These are phyloP conservation scores for Fusarium paranaense DNA, from an alignment of 2,329 filamentous ascomycete genomes.

Conservation along the genomic window DNA sequence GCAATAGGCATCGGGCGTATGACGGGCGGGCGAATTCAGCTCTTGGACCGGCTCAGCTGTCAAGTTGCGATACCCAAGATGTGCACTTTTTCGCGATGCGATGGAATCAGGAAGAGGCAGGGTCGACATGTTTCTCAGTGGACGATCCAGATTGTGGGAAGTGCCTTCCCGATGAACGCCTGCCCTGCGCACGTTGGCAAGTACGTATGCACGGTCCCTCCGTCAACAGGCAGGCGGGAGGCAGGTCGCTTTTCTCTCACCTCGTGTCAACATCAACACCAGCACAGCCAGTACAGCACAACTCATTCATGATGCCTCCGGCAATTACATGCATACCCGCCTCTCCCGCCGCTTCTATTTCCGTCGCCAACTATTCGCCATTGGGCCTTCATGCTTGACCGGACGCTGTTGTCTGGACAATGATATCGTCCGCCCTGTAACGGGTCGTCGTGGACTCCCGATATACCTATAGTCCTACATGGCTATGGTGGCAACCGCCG, in stretches of 20 bases:
- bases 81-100: background rate
- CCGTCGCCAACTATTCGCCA: background rate
- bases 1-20: background rate
- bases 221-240: background rate
- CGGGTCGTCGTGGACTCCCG: slow-evolving; percentile 9
- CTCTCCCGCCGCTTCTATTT: slow-evolving; percentile 3
- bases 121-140: background rate
- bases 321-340: slow-evolving; percentile 20
- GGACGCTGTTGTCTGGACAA: slow-evolving; percentile 11
- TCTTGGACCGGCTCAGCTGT: background rate
- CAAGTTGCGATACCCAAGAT: background rate
- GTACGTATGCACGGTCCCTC: background rate
- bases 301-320: background rate
- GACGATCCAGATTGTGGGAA: background rate
- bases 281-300: background rate
- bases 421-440: slow-evolving; percentile 20
- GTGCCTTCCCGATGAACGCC: background rate
- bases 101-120: background rate
- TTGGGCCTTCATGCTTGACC: slow-evolving; percentile 4
- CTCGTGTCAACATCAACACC: background rate
- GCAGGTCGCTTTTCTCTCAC: background rate
- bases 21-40: background rate
- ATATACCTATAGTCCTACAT: slow-evolving; percentile 8
- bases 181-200: background rate
- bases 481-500: slow-evolving; percentile 24